Conservation (phyloP, 805 yeast species). For the Pichia exigua region DNA sequence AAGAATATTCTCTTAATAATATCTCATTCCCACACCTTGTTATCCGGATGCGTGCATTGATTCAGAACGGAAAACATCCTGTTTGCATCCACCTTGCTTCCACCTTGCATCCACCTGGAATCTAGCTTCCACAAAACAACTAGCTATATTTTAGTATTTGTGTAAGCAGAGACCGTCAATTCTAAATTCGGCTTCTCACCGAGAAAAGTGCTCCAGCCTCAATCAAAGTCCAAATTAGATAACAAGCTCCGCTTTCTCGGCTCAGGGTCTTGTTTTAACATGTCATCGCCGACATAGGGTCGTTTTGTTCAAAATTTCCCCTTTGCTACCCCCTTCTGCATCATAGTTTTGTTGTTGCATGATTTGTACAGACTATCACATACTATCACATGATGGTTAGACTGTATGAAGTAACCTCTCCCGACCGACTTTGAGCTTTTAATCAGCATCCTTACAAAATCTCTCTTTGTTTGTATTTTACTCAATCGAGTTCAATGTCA, state of each 20-base stretch:
- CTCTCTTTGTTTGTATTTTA: not conserved
- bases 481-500: not conserved
- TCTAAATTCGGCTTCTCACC: not conserved
- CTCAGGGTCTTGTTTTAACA: not conserved
- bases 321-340: not conserved
- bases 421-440: not conserved
- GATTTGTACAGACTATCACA: too few relatives aligned
- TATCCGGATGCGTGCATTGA: not conserved
- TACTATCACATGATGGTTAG: not conserved
- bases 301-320: not conserved
- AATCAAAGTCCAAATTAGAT: not conserved
- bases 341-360: too few relatives aligned
- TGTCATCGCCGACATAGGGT: not conserved
- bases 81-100: too few relatives aligned
- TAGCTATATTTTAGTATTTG: too few relatives aligned
- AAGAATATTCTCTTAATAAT: not conserved
- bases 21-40: not conserved
- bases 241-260: not conserved
- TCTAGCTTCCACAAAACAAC: too few relatives aligned
- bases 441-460: not conserved
- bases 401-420: not conserved
- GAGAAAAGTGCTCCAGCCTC: not conserved
- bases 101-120: too few relatives aligned
- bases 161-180: too few relatives aligned
- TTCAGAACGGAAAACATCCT: too few relatives aligned